These are phyloP conservation scores for Komagataella ulmi DNA, from an alignment of 805 yeast species.

Conservation along the genomic window DNA sequence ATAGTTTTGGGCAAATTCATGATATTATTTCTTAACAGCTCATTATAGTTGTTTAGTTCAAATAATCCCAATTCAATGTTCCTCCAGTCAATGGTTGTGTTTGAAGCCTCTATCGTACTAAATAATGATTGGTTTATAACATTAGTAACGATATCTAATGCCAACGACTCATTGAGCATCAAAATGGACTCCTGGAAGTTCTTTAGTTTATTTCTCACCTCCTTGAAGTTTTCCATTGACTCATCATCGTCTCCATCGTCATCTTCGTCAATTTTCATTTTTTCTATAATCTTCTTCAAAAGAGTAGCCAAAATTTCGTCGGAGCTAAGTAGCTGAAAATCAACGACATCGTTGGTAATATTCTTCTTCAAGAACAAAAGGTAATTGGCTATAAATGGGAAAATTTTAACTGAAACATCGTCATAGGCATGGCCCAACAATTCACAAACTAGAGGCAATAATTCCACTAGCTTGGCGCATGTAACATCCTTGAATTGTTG, in stretches of 20 bases:
- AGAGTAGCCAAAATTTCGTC: conserved; percentile 46
- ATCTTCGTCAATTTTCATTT: conserved; percentile 68
- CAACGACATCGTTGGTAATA: conserved; percentile 19
- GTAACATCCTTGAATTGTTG: conserved; percentile 22
- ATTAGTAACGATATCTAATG: conserved; percentile 19
- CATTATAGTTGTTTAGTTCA: conserved; percentile 70
- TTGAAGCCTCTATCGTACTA: conserved; percentile 3
- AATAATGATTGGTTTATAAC: conserved; percentile 36
- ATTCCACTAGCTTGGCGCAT: conserved; percentile 35
- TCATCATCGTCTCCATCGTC: conserved; percentile 52
- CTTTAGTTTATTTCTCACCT: conserved; percentile 62
- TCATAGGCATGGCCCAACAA: conserved; percentile 77
- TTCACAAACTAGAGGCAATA: conserved; percentile 61
- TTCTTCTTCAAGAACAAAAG: conserved; percentile 55
- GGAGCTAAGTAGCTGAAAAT: conserved; percentile 16
- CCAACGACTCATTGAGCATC: conserved; percentile 22
- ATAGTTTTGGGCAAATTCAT: conserved; percentile 57
- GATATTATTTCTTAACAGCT: conserved; percentile 65
- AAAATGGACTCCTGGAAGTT: conserved; percentile 76
- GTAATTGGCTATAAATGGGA: conserved; percentile 68
- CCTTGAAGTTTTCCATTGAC: conserved; percentile 64
- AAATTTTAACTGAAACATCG: conserved; percentile 74
- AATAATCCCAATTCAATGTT: conserved; percentile 75
- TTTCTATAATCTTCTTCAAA: conserved; percentile 56
- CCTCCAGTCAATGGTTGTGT: conserved; percentile 51